These are phyloP conservation scores for Cyclanthera cordifolia DNA, from an alignment of 306 rosid species.

Conservation along the genomic window DNA sequence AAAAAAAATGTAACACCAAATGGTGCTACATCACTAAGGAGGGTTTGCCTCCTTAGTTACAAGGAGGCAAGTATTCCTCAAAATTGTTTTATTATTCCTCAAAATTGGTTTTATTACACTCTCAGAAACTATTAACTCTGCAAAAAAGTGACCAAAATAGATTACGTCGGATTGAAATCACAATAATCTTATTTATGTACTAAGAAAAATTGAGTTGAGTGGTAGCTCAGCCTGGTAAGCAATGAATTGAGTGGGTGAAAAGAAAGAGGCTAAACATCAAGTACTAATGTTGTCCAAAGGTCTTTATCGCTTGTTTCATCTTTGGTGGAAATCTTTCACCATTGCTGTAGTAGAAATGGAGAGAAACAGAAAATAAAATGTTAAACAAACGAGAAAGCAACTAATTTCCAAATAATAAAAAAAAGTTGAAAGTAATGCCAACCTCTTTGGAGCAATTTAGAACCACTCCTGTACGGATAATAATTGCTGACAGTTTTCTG, in stretches of 20 bases:
- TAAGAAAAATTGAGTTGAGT: background rate
- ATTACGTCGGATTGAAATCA: background rate
- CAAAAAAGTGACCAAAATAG: background rate
- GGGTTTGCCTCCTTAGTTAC: no score
- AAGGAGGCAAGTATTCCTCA: no score
- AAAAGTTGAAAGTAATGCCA: background rate
- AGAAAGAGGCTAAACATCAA: background rate
- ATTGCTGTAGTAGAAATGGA: background rate
- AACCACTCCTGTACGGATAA: background rate
- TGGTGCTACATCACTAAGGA: no score
- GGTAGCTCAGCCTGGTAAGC: background rate
- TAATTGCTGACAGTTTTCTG: background rate
- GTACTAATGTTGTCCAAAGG: background rate
- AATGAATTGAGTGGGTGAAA: background rate
- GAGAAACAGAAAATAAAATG: background rate
- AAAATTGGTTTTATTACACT: constrained; percentile 10
- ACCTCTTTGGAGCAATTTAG: constrained; percentile 8
- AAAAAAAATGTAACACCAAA: no score
- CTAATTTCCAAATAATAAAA: background rate
- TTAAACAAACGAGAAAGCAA: background rate
- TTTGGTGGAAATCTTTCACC: background rate
- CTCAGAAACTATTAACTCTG: constrained; percentile 4
- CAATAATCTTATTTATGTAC: background rate
- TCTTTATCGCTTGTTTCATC: constrained; percentile 1
- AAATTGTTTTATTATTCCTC: background rate